Evolutionary conservation across 2,329 filamentous ascomycete species (phyloP).

Genomic region (Coniochaeta ligniaria): DNA sequence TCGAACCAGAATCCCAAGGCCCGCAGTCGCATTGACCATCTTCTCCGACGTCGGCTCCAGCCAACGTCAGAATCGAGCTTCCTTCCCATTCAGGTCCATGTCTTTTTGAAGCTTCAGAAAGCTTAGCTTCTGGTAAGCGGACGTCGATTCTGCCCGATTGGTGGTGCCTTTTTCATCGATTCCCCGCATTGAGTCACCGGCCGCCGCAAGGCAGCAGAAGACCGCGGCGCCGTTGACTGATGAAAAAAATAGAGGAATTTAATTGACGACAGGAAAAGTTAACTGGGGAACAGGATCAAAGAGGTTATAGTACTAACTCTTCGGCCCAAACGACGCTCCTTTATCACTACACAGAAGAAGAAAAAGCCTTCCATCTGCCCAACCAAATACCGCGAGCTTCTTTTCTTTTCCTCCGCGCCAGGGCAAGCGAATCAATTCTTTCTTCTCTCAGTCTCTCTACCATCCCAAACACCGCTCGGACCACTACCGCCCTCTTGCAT

Average conservation of each 20-base stretch:
- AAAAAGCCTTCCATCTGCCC: not conserved
- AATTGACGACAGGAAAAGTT: no score
- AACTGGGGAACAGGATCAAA: not conserved
- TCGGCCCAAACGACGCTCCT: not conserved
- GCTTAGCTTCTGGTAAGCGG: not conserved
- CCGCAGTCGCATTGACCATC: not conserved
- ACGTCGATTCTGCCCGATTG: not conserved
- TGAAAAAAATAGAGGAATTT: no score
- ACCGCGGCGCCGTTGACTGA: not conserved
- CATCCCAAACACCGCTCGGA: not conserved
- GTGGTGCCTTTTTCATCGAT: not conserved
- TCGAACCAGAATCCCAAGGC: not conserved
- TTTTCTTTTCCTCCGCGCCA: not conserved
- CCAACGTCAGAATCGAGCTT: not conserved
- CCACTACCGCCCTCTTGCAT: not conserved
- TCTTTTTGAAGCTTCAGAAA: not conserved
- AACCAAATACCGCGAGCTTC: not conserved
- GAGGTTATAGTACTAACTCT: not conserved
- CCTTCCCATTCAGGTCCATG: no score
- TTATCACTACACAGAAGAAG: not conserved
- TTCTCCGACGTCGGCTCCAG: not conserved
- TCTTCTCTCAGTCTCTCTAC: not conserved
- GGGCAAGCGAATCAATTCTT: not conserved
- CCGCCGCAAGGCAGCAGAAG: not conserved
- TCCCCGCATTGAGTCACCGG: slow-evolving; percentile 1